Base-by-base conservation (phyloP, 140 eudicot genomes). In the Stevia rebaudiana region DNA sequence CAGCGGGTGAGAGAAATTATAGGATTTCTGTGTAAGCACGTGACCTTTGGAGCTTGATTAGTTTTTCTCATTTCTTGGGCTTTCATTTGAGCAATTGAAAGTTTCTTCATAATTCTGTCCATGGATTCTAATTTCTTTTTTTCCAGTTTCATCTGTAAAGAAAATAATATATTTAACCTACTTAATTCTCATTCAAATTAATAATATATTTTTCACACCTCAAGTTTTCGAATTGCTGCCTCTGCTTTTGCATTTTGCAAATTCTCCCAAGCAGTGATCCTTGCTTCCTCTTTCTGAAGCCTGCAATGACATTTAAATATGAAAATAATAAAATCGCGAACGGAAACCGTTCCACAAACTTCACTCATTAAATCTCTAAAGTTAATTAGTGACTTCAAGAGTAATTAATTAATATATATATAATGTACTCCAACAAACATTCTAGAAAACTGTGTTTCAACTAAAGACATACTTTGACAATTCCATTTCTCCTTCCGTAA, bases 171-270 rank as follows among this genome's bases (percentile, higher is more conserved):
- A 30, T 76, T 18, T 35, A 25, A 58, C 17, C 23, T 47, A 0
- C 35, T 16, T 10, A 21, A 0, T 18, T 56, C 42, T 43, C 40
- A 17, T 25, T 8, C 18, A 11, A 48, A n/a, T n/a, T n/a, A n/a
- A n/a, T n/a, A n/a, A n/a, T n/a, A n/a, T 59, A 50, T 19, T 17
- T 49, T 2, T 53, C 23, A 17, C 17, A 91, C 98, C 98, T 92
- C 98, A 24, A 92, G 98, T 52, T 81, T 92, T 55, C 76, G 81
- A 12, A 88, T 81, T 43, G 92, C 87, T 21, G 94, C 94, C 71
- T 92, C 98, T 30, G 98, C 96, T 83, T 92, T 88, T 62, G 97
- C 98, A 74, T 81, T 88, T 67, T 92, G 96, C 81, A 92, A 75
- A 70, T 92, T 88, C 78, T 92, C 98, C 98, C 98, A 92, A 21